These are phyloP conservation scores for Geotrichum aggregatum DNA, from an alignment of 1,139 yeast species.

Conservation along the genomic window DNA sequence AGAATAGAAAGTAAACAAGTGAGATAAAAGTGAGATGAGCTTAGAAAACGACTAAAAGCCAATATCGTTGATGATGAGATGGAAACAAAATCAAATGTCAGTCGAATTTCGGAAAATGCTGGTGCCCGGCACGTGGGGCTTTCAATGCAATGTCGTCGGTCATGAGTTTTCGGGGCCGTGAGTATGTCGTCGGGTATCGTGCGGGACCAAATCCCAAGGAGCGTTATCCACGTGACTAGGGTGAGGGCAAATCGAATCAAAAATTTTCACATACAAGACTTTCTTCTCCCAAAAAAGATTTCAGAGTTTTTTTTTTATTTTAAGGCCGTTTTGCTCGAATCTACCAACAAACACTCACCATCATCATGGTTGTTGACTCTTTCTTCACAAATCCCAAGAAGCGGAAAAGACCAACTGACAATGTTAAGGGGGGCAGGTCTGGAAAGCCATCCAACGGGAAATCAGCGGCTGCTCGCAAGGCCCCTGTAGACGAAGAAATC, in stretches of 20 bases:
- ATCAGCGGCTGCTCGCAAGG: constrained; percentile 11
- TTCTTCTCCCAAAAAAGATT: constrained; percentile 9
- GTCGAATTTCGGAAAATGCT: too few species aligned
- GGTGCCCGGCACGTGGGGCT: too few species aligned
- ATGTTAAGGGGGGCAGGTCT: constrained; percentile 12
- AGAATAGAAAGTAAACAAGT: not conserved
- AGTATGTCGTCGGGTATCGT: too few species aligned
- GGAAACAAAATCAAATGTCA: not conserved
- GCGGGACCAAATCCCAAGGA: too few species aligned
- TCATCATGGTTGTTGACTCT: constrained; percentile 32
- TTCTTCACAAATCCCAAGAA: constrained; percentile 33
- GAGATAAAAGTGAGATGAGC: not conserved
- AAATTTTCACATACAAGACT: not conserved
- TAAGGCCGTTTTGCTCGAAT: not conserved
- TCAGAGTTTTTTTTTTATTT: not conserved
- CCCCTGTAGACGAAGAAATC: constrained; percentile 33
- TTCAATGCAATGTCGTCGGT: too few species aligned
- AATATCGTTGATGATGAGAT: too few species aligned
- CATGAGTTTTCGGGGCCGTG: too few species aligned
- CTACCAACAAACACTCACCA: not conserved
- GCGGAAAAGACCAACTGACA: constrained; percentile 23
- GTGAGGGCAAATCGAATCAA: constrained; percentile 9
- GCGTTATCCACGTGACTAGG: constrained; percentile 6
- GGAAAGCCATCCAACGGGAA: constrained; percentile 9
- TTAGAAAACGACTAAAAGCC: too few species aligned